A percentile compares a stretch with the other conserved stretches of the same genome.
phyloP scores from a whole-genome alignment of 192 early-diverging fungal genomes.

The Allomyces javanicus region DNA sequence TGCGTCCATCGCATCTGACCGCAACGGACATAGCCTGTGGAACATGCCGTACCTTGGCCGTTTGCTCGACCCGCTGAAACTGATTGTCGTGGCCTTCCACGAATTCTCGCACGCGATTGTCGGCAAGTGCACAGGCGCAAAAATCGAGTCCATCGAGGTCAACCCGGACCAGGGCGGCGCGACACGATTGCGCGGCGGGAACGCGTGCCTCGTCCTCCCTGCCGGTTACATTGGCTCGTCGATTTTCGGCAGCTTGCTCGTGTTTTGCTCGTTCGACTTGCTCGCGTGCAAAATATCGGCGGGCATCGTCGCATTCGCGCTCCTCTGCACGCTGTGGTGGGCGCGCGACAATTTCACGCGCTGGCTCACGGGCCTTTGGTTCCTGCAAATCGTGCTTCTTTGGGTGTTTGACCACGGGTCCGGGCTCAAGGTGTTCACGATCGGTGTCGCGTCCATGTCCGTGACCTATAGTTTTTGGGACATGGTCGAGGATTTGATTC shows the following conservation, averaged over 20 bases:
- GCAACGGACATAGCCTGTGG: no score
- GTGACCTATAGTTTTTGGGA: slow-evolving; percentile 86
- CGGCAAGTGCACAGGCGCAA: slow-evolving; percentile 65
- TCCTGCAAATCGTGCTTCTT: slow-evolving; percentile 55
- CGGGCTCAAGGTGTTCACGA: slow-evolving; percentile 75
- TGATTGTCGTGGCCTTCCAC: slow-evolving; percentile 53
- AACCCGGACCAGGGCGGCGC: slow-evolving; percentile 86
- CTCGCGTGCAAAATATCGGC: slow-evolving; percentile 68
- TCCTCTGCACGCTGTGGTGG: slow-evolving; percentile 69
- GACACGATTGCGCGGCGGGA: slow-evolving; percentile 50
- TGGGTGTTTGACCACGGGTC: slow-evolving; percentile 62
- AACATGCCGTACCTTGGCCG: no score
- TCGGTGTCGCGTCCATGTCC: slow-evolving; percentile 91
- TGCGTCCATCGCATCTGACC: no score
- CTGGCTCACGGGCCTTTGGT: slow-evolving; percentile 57
- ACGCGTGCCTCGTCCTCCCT: slow-evolving; percentile 58
- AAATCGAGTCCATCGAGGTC: slow-evolving; percentile 72
- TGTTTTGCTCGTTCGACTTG: slow-evolving; percentile 81
- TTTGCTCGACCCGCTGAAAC: no score
- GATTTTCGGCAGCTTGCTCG: slow-evolving; percentile 77
- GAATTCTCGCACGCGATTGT: slow-evolving; percentile 87
- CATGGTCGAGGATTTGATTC: slow-evolving; percentile 63
- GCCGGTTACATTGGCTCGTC: slow-evolving; percentile 82
- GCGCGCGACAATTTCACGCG: slow-evolving; percentile 76
- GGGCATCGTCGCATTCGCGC: slow-evolving; percentile 55